Conservation (phyloP, 2,329 filamentous ascomycete species). For the Trichoderma sp. region DNA sequence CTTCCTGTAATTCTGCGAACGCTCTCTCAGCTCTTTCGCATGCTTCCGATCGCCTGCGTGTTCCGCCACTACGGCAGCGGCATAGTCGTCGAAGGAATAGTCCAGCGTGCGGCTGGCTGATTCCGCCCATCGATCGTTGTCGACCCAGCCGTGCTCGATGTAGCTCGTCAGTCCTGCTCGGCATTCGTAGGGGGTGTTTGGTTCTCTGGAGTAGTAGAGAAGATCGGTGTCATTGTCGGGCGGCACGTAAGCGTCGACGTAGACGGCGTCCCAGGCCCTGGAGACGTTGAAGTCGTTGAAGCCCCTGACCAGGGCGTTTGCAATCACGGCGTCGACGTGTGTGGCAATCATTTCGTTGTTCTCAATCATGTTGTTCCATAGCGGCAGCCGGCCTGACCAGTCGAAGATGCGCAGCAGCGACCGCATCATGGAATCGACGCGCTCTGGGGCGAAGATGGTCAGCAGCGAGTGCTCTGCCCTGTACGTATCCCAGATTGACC, state of each 20-base stretch:
- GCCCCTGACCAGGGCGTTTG: constrained; percentile 49
- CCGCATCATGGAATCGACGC: constrained; percentile 52
- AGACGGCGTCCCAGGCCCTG: constrained; percentile 49
- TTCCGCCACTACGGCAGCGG: constrained; percentile 46
- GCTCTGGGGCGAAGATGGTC: constrained; percentile 49
- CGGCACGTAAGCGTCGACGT: constrained; percentile 49
- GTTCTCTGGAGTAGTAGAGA: constrained; percentile 52
- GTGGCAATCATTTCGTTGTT: constrained; percentile 56
- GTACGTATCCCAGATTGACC: constrained; percentile 55
- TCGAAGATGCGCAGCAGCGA: constrained; percentile 49
- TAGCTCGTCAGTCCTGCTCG: constrained; percentile 51
- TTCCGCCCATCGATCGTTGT: constrained; percentile 52
- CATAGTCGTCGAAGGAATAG: constrained; percentile 51
- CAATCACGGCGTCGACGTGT: constrained; percentile 51
- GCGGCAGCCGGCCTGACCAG: constrained; percentile 50
- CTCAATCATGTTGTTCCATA: constrained; percentile 54
- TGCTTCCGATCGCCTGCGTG: constrained; percentile 41
- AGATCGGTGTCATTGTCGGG: constrained; percentile 48
- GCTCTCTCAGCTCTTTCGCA: constrained; percentile 39
- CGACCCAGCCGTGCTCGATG: constrained; percentile 48
- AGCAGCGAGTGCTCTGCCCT: constrained; percentile 51
- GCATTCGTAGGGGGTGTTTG: constrained; percentile 49
- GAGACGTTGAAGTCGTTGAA: constrained; percentile 48
- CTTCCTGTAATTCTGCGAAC: constrained; percentile 46
- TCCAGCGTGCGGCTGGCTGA: constrained; percentile 51